A percentile compares a stretch with the other conserved stretches of the same genome.
Conservation (phyloP, 805 yeast genomes). For the Metschnikowia lunata region DNA sequence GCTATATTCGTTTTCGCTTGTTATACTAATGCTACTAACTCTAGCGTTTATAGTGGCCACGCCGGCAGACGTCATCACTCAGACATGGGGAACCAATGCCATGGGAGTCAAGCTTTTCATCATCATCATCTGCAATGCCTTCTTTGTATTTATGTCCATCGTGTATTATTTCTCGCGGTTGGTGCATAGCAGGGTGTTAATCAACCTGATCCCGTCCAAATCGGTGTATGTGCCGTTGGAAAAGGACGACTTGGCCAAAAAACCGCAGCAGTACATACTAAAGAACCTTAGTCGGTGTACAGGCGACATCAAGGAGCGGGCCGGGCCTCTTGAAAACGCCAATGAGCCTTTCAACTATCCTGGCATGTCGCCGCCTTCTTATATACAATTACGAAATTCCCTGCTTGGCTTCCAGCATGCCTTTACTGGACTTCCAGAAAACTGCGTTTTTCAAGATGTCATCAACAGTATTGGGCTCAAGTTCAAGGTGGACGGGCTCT, state of each 20-base stretch:
- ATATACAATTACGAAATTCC: constrained; percentile 31
- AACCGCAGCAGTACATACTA: constrained; percentile 24
- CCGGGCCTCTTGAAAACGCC: constrained; percentile 32
- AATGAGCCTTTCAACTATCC: constrained; percentile 30
- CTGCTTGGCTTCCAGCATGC: constrained; percentile 19
- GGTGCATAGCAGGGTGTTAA: constrained; percentile 48
- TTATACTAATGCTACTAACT: constrained; percentile 30
- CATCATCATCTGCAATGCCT: constrained; percentile 65
- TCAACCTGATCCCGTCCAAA: constrained; percentile 66
- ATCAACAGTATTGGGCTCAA: constrained; percentile 58
- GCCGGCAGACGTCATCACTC: constrained; percentile 73
- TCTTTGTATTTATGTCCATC: constrained; percentile 49
- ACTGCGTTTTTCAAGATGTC: constrained; percentile 48
- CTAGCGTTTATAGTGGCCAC: constrained; percentile 64
- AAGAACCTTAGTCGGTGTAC: constrained; percentile 24
- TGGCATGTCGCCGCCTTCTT: constrained; percentile 40
- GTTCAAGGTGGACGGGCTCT: constrained; percentile 44
- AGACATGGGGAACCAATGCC: constrained; percentile 47
- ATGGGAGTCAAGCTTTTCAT: constrained; percentile 79
- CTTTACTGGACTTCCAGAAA: constrained; percentile 24
- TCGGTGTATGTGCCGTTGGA: constrained; percentile 68
- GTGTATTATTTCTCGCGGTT: constrained; percentile 57
- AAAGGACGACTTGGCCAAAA: constrained; percentile 40
- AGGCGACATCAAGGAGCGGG: constrained; percentile 27
- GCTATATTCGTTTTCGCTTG: constrained; percentile 44